Percentiles rank a stretch among this genome's conserved stretches.
phyloP scores from a whole-genome alignment of 768 basidiomycete species.

The Calocybe gangraenosa region DNA sequence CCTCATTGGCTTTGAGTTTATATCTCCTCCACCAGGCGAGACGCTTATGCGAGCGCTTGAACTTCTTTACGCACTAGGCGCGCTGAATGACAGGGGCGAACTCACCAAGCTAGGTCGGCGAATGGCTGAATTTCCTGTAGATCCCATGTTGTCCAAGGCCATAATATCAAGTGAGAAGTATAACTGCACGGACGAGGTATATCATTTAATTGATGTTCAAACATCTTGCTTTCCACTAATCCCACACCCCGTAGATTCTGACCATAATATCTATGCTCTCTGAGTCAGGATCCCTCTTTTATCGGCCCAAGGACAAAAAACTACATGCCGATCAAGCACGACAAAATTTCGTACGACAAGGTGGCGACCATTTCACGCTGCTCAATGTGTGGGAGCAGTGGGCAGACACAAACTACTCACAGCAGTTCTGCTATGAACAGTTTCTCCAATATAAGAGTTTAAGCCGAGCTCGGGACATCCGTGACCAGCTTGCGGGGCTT shows the following conservation, averaged over 20 bases:
- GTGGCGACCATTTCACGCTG: conserved; percentile 97
- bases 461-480: conserved; percentile 91
- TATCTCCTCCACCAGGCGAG: conserved; percentile 97
- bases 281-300: conserved; percentile 92
- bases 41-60: conserved; percentile 95
- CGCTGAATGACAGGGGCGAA: conserved; percentile 94
- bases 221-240: neutral
- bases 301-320: conserved; percentile 98
- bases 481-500: conserved; percentile 89
- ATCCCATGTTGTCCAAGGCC: conserved; percentile 94
- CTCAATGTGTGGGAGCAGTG: conserved; percentile 99
- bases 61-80: conserved; percentile 90
- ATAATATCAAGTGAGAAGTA: conserved; percentile 96
- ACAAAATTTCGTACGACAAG: conserved; percentile 92
- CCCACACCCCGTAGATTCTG: conserved; percentile 54
- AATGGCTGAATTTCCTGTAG: conserved; percentile 99
- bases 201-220: conserved; percentile 14
- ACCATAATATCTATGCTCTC: conserved; percentile 98
- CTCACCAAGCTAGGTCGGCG: conserved; percentile 94
- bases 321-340: conserved; percentile 96
- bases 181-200: conserved; percentile 91
- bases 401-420: conserved; percentile 96
- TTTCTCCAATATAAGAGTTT: conserved; percentile 95
- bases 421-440: conserved; percentile 95
- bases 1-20: conserved; percentile 96